Percentiles rank a stretch among this genome's conserved stretches.
Evolutionary conservation across 2,329 filamentous ascomycete genomes (phyloP).

Genomic region (Ciborinia camelliae): DNA sequence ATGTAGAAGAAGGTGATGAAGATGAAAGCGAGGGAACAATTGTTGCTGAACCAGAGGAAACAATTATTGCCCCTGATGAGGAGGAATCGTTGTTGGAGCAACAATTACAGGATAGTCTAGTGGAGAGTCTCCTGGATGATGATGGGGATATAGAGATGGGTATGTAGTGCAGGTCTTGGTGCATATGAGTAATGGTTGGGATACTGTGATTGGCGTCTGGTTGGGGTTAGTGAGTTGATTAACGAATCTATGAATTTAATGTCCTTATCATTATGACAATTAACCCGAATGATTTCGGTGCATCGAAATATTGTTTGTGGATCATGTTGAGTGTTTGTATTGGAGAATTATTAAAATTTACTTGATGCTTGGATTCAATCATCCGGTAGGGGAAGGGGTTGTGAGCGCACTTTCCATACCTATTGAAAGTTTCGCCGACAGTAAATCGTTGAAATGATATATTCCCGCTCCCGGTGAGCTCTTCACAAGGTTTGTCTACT

Average conservation of each 20-base stretch:
- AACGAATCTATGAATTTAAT: slow-evolving; percentile 9
- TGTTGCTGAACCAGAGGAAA: not conserved
- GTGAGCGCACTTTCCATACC: not conserved
- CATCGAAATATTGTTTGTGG: not conserved
- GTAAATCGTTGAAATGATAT: too few species aligned
- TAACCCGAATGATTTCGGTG: not conserved
- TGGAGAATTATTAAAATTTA: not conserved
- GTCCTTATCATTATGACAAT: not conserved
- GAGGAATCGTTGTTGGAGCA: slow-evolving; percentile 7
- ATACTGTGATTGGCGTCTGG: slow-evolving; percentile 29
- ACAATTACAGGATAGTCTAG: slow-evolving; percentile 10
- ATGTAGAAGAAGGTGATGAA: not conserved
- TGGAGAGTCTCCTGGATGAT: slow-evolving; percentile 17
- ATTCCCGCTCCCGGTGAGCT: too few species aligned
- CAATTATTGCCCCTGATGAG: not conserved
- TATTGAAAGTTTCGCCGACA: too few species aligned
- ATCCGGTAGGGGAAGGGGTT: not conserved
- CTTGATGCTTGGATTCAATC: not conserved
- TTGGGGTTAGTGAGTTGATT: not conserved
- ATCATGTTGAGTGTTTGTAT: not conserved
- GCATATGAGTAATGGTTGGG: not conserved
- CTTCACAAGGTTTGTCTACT: too few species aligned
- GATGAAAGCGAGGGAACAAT: slow-evolving; percentile 10
- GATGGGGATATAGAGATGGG: slow-evolving; percentile 20
- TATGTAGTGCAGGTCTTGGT: slow-evolving; percentile 13